phyloP scores from a whole-genome alignment of 2,329 filamentous ascomycete genomes.

The Colletotrichum sp. region DNA sequence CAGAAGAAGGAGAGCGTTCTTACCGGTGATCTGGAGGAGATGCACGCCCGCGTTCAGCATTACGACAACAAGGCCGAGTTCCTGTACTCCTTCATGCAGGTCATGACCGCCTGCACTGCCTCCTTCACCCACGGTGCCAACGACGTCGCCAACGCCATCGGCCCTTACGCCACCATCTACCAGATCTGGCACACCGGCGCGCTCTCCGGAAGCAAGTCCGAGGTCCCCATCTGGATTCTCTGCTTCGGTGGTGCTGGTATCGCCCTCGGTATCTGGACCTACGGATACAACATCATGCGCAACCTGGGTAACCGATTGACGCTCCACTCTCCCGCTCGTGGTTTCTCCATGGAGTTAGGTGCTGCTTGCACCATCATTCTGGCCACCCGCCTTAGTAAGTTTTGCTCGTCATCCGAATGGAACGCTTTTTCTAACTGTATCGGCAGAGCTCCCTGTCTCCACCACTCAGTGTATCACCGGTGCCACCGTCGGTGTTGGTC shows the following conservation, averaged over 20 bases:
- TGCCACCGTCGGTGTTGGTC: constrained; percentile 60
- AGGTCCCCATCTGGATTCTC: constrained; percentile 66
- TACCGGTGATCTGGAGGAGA: constrained; percentile 55
- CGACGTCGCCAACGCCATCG: constrained; percentile 68
- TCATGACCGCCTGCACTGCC: constrained; percentile 65
- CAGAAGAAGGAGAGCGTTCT: constrained; percentile 45
- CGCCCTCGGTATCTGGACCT: constrained; percentile 53
- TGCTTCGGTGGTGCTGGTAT: constrained; percentile 34
- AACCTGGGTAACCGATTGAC: constrained; percentile 64
- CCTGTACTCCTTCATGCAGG: constrained; percentile 64
- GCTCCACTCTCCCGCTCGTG: constrained; percentile 59
- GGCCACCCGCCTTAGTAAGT: constrained; percentile 60
- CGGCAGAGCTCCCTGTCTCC: constrained; percentile 54
- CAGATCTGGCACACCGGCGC: constrained; percentile 60
- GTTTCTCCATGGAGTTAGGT: constrained; percentile 53
- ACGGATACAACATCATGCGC: constrained; percentile 64
- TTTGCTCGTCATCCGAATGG: not conserved
- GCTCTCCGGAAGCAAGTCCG: constrained; percentile 44
- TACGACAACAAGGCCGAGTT: constrained; percentile 68
- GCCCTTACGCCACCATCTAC: constrained; percentile 68
- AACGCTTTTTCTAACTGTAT: not conserved
- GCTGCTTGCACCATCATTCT: constrained; percentile 67
- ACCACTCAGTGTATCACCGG: constrained; percentile 65
- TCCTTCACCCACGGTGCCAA: constrained; percentile 73
- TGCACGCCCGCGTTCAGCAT: constrained; percentile 62